Conservation (phyloP, 805 yeast species). For the Metschnikowia aberdeeniae region DNA sequence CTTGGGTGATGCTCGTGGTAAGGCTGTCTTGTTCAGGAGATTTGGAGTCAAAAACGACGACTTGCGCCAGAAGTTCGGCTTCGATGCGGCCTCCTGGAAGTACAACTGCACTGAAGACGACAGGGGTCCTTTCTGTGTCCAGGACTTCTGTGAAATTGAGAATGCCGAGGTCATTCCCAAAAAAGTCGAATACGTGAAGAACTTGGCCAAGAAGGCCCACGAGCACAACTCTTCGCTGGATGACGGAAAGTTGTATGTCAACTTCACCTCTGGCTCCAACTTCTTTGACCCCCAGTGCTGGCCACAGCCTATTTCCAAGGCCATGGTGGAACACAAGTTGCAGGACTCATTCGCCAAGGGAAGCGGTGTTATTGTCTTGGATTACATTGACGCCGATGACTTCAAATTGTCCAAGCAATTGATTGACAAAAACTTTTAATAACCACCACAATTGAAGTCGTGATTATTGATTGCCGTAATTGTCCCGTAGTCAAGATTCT, state of each 20-base stretch:
- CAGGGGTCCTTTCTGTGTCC: conserved; percentile 58
- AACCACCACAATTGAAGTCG: not conserved
- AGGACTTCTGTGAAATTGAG: conserved; percentile 68
- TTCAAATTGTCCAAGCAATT: conserved; percentile 54
- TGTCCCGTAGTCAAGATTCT: too few relatives aligned
- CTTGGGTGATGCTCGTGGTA: conserved; percentile 63
- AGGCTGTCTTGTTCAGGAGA: conserved; percentile 61
- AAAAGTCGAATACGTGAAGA: conserved; percentile 55
- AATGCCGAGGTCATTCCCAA: conserved; percentile 48
- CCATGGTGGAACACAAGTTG: conserved; percentile 41
- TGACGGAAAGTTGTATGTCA: conserved; percentile 58
- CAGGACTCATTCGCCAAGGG: conserved; percentile 50
- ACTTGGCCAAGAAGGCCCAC: conserved; percentile 50
- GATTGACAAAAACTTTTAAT: conserved; percentile 47
- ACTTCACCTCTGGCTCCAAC: conserved; percentile 71
- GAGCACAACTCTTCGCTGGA: conserved; percentile 40
- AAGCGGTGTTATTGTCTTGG: conserved; percentile 63
- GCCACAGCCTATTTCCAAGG: conserved; percentile 65
- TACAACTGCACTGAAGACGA: conserved; percentile 66
- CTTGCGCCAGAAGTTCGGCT: conserved; percentile 47
- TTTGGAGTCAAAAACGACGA: conserved; percentile 57
- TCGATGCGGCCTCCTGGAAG: conserved; percentile 64
- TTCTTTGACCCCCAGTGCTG: conserved; percentile 68
- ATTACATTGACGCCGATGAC: conserved; percentile 57
- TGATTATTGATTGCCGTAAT: too few relatives aligned